Conservation (phyloP, 2,329 filamentous ascomycete genomes). For the Colletotrichum sp. region DNA sequence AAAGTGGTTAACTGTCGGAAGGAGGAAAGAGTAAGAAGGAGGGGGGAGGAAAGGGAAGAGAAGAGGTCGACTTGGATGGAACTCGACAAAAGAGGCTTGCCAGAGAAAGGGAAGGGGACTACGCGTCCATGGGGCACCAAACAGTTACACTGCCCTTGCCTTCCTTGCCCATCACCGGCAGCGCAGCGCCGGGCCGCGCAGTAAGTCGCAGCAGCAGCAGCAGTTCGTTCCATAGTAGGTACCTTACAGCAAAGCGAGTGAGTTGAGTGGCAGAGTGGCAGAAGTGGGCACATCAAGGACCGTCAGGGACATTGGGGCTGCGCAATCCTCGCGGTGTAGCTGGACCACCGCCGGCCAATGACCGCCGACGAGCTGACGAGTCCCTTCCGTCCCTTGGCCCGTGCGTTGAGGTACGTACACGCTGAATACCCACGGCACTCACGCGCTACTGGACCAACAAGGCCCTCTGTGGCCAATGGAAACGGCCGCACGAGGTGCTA, state of each 20-base stretch:
- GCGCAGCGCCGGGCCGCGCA: not conserved
- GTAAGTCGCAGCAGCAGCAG: not conserved
- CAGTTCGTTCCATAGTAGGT: not conserved
- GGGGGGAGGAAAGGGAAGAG: not conserved
- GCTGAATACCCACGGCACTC: not conserved
- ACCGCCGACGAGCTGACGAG: constrained; percentile 37
- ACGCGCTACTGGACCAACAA: not conserved
- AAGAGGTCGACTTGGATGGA: not conserved
- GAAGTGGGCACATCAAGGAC: not conserved
- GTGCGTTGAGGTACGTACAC: not conserved
- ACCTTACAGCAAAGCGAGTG: not conserved
- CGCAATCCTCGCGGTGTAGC: constrained; percentile 5
- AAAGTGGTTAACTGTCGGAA: not conserved
- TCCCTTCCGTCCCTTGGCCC: constrained; percentile 24
- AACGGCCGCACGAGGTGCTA: not conserved
- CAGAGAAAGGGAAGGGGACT: not conserved
- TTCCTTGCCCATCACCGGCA: not conserved
- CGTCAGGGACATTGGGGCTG: constrained; percentile 3
- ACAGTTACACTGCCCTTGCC: not conserved
- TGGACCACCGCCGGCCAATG: constrained; percentile 29
- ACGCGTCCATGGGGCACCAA: not conserved
- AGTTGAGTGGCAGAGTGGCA: not conserved
- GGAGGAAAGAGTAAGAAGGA: not conserved
- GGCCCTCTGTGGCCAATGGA: not conserved
- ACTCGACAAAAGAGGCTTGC: not conserved